Conservation (phyloP, 2,329 filamentous ascomycete genomes). For the Botrytis paeoniae region DNA sequence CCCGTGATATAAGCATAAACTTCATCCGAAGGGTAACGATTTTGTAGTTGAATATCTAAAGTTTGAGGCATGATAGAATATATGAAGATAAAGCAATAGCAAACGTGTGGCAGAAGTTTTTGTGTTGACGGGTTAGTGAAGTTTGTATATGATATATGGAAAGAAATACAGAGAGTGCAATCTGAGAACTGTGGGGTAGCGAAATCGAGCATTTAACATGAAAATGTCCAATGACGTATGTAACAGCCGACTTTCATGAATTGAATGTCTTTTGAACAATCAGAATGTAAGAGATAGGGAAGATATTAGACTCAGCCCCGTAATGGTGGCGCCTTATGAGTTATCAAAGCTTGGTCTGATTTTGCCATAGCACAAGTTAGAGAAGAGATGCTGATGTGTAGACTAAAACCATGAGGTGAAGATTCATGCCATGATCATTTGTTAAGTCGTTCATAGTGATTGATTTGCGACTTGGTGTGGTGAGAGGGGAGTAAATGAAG, state of each 20-base stretch:
- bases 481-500: not conserved
- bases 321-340: not conserved
- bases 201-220: slow-evolving; percentile 1
- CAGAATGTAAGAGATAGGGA: not conserved
- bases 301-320: not conserved
- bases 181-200: not conserved
- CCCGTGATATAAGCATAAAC: slow-evolving; percentile 73
- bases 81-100: not conserved
- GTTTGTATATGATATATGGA: not conserved
- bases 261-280: not conserved
- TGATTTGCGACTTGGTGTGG: not conserved
- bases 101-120: not conserved
- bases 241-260: not conserved
- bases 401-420: not conserved
- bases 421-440: not conserved
- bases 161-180: not conserved
- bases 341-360: not conserved
- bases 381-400: not conserved
- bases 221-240: slow-evolving; percentile 13
- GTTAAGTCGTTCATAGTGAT: not conserved
- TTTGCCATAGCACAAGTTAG: not conserved
- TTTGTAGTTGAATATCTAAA: slow-evolving; percentile 60
- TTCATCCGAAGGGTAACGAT: slow-evolving; percentile 58
- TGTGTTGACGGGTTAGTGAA: not conserved
- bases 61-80: slow-evolving; percentile 18